Conservation (phyloP, 1,284 basidiomycete species). For the Exobasidium rhododendri region DNA sequence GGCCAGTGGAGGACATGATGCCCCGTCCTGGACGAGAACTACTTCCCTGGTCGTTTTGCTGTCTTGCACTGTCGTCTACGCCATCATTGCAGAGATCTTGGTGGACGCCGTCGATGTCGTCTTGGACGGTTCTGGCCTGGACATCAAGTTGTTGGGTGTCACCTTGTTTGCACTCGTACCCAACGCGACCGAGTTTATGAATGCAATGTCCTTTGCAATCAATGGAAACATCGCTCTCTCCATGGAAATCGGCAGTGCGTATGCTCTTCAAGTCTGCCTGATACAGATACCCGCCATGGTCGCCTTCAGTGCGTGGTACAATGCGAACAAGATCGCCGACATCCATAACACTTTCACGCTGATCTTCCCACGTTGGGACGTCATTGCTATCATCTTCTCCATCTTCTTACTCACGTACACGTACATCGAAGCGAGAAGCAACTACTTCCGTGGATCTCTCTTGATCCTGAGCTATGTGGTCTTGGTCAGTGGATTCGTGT, state of each 20-base stretch:
- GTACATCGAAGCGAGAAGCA: slow-evolving; percentile 95
- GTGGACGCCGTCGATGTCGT: slow-evolving; percentile 95
- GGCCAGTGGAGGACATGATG: slow-evolving; percentile 75
- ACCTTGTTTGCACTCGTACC: slow-evolving; percentile 96
- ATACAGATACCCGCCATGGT: slow-evolving; percentile 99
- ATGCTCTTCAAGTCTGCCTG: slow-evolving; percentile 94
- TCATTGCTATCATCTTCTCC: slow-evolving; percentile 77
- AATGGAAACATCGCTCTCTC: slow-evolving; percentile 90
- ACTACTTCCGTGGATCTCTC: slow-evolving; percentile 65
- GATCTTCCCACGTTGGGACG: slow-evolving; percentile 98
- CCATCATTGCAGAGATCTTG: slow-evolving; percentile 89
- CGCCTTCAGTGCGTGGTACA: slow-evolving; percentile 91
- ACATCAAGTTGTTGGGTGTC: slow-evolving; percentile 95
- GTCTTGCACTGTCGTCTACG: slow-evolving; percentile 84
- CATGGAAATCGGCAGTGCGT: slow-evolving; percentile 99
- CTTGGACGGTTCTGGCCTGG: slow-evolving; percentile 84
- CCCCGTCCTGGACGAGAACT: slow-evolving; percentile 64
- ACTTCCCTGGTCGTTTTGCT: slow-evolving; percentile 47
- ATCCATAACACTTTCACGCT: slow-evolving; percentile 57
- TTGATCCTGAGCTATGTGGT: slow-evolving; percentile 46
- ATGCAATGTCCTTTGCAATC: slow-evolving; percentile 97
- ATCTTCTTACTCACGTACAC: slow-evolving; percentile 95
- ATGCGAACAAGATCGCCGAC: slow-evolving; percentile 58
- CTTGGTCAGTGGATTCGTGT: slow-evolving; percentile 51
- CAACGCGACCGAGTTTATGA: slow-evolving; percentile 99